Conservation (phyloP, 768 basidiomycete genomes). For the Royoungia palumana region DNA sequence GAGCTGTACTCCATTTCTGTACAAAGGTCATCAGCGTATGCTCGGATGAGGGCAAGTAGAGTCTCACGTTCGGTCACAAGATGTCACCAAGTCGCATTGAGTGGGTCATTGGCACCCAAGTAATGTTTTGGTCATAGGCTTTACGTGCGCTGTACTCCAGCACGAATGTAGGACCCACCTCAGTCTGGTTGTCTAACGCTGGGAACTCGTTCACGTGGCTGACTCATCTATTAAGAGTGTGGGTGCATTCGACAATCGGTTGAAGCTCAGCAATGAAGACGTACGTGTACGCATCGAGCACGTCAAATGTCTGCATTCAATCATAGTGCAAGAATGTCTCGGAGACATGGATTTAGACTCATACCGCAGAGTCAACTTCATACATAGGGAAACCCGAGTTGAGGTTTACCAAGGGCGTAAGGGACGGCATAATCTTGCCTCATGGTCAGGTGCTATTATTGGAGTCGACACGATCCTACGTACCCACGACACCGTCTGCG, state of each 20-base stretch:
- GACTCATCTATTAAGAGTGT: slow-evolving; percentile 51
- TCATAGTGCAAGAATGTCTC: too few relatives aligned
- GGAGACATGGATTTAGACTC: too few relatives aligned
- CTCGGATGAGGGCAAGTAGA: neutral
- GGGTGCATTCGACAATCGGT: neutral
- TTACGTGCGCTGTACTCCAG: slow-evolving; percentile 68
- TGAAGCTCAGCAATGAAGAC: slow-evolving; percentile 22
- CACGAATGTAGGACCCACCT: too few relatives aligned
- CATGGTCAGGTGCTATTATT: neutral
- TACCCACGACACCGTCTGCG: slow-evolving; percentile 50
- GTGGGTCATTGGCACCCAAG: slow-evolving; percentile 60
- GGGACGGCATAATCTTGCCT: slow-evolving; percentile 44
- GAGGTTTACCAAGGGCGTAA: slow-evolving; percentile 63
- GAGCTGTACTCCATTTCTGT: slow-evolving; percentile 30
- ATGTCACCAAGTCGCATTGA: slow-evolving; percentile 83
- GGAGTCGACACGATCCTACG: neutral
- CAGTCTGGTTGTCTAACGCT: too few relatives aligned
- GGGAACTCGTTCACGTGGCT: too few relatives aligned
- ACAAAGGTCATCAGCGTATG: neutral
- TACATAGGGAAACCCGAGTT: slow-evolving; percentile 66
- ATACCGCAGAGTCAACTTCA: slow-evolving; percentile 36
- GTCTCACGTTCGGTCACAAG: slow-evolving; percentile 61
- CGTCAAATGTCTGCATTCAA: slow-evolving; percentile 44
- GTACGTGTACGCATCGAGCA: slow-evolving; percentile 72
- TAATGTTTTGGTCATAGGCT: slow-evolving; percentile 51